A percentile compares a stretch with the other conserved stretches of the same genome.
Evolutionary conservation across 148 eudicot species (phyloP).

Genomic region (Rhododendron vialii): DNA sequence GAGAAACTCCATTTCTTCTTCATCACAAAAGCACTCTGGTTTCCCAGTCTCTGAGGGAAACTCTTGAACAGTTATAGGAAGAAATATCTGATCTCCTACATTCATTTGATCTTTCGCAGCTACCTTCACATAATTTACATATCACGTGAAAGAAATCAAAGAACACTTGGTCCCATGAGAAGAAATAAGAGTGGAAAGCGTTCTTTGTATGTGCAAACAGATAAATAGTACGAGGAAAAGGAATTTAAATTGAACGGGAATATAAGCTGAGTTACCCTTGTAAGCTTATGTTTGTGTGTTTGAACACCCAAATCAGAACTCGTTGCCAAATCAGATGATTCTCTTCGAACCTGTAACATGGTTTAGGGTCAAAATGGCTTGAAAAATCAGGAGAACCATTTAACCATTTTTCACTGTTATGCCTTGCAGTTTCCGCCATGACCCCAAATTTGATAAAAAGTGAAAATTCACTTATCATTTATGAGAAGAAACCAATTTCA

Average conservation of each 20-base stretch:
- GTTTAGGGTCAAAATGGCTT: neutral
- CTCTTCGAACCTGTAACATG: constrained; percentile 66
- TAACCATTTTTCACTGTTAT: neutral
- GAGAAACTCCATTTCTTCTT: constrained; percentile 60
- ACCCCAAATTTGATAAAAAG: neutral
- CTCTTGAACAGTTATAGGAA: constrained; percentile 63
- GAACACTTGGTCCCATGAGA: neutral
- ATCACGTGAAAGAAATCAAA: neutral
- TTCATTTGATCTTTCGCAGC: constrained; percentile 73
- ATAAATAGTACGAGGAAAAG: neutral
- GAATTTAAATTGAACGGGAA: neutral
- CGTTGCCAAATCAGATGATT: constrained; percentile 21
- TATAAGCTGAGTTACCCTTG: constrained; percentile 51
- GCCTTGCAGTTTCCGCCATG: neutral
- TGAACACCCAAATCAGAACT: constrained; percentile 17
- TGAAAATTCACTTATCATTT: neutral
- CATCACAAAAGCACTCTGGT: constrained; percentile 29
- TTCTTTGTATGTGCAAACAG: neutral
- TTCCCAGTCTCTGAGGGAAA: constrained; percentile 26
- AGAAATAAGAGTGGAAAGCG: neutral
- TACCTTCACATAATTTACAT: constrained; percentile 43
- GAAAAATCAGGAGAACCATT: neutral
- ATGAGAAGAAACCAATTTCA: neutral
- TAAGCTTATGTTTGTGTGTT: constrained; percentile 32
- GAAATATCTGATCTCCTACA: constrained; percentile 63